A percentile compares a stretch with the other conserved stretches of the same genome.
phyloP scores from a whole-genome alignment of 371 early-diverging fungal genomes.

The Saksenaea oblongispora region DNA sequence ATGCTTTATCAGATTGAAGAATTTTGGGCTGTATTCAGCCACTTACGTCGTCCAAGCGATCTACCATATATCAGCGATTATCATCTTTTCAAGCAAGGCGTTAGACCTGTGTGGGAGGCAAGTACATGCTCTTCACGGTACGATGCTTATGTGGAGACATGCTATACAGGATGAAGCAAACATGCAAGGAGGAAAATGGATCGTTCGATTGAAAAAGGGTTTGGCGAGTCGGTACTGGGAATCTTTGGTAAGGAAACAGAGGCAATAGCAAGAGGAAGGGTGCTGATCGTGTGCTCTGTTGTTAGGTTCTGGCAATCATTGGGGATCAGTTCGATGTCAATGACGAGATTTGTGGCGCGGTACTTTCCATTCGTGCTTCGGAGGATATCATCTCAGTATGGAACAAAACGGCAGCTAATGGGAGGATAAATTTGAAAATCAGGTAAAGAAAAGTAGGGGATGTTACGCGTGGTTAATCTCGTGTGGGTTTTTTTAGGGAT shows the following conservation, averaged over 20 bases:
- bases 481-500: slow-evolving; percentile 56
- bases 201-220: slow-evolving; percentile 93
- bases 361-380: slow-evolving; percentile 88
- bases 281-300: neutral
- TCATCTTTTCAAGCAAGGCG: slow-evolving; percentile 94
- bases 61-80: slow-evolving; percentile 92
- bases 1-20: slow-evolving; percentile 71
- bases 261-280: neutral
- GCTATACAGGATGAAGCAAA: slow-evolving; percentile 74
- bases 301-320: slow-evolving; percentile 83
- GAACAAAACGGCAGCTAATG: slow-evolving; percentile 87
- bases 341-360: slow-evolving; percentile 93
- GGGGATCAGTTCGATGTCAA: slow-evolving; percentile 92
- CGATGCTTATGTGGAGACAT: slow-evolving; percentile 4
- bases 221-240: slow-evolving; percentile 96
- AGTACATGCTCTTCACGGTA: neutral
- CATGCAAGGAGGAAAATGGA: slow-evolving; percentile 97
- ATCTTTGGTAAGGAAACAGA: slow-evolving; percentile 69
- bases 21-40: slow-evolving; percentile 92
- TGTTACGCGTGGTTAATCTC: neutral
- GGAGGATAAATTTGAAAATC: slow-evolving; percentile 81
- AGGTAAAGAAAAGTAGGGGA: slow-evolving; percentile 37
- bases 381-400: slow-evolving; percentile 96
- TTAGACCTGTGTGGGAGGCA: slow-evolving; percentile 98
- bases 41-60: slow-evolving; percentile 83